Evolutionary conservation across 2,329 filamentous ascomycete species (phyloP).

Genomic region (Rugonectria rugulosa): DNA sequence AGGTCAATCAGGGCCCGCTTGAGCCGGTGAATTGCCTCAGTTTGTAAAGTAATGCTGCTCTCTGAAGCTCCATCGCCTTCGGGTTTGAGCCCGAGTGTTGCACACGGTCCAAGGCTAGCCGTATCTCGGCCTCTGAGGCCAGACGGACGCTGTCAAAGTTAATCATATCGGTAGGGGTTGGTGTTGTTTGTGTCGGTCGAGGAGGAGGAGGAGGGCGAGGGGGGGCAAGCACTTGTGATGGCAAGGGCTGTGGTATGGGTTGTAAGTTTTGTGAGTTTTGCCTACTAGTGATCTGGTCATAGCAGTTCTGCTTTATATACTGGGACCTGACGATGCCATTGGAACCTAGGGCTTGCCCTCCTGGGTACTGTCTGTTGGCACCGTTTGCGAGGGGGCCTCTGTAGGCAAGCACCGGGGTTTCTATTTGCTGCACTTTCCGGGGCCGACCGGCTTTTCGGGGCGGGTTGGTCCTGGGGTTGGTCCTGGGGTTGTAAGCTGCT

Average conservation of each 20-base stretch:
- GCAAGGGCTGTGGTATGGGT: neutral
- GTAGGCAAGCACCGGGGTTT: neutral
- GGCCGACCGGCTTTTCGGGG: neutral
- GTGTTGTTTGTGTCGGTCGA: constrained; percentile 5
- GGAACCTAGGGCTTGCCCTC: neutral
- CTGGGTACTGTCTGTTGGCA: neutral
- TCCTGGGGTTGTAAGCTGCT: constrained; percentile 20
- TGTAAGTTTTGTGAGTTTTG: neutral
- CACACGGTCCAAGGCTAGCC: constrained; percentile 69
- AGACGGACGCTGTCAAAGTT: constrained; percentile 52
- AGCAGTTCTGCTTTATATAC: constrained; percentile 27
- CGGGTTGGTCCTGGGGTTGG: constrained; percentile 22
- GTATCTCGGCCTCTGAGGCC: constrained; percentile 67
- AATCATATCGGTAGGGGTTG: neutral
- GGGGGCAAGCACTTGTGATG: neutral
- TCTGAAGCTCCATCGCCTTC: constrained; percentile 31
- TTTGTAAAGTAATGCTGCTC: constrained; percentile 29
- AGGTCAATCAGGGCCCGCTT: constrained; percentile 5
- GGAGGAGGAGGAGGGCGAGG: too few species aligned
- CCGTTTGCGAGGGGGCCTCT: constrained; percentile 5
- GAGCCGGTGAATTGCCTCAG: constrained; percentile 27
- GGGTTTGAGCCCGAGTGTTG: constrained; percentile 45
- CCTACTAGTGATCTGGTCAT: neutral
- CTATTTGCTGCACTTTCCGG: constrained; percentile 12
- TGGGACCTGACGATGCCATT: neutral